Evolutionary conservation across 2,329 filamentous ascomycete genomes (phyloP).

Genomic region (Claviceps arundinis): DNA sequence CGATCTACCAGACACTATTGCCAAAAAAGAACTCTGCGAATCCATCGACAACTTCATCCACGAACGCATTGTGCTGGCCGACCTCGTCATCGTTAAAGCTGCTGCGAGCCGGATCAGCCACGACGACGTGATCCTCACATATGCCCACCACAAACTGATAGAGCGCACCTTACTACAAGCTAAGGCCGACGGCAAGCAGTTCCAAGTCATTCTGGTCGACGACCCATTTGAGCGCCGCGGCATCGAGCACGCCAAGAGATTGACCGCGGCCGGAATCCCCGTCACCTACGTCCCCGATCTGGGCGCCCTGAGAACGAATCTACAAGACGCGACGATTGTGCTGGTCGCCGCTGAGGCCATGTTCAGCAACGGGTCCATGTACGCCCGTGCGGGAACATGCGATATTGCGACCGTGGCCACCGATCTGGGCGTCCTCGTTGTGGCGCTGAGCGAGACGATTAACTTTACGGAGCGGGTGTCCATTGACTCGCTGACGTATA

Average conservation of each 20-base stretch:
- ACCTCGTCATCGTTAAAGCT: conserved; percentile 69
- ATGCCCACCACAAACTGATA: conserved; percentile 74
- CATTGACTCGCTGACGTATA: conserved; percentile 83
- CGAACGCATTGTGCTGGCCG: conserved; percentile 78
- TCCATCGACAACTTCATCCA: conserved; percentile 82
- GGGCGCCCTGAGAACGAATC: conserved; percentile 60
- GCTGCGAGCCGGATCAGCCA: conserved; percentile 64
- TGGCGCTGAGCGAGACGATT: conserved; percentile 85
- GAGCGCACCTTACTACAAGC: conserved; percentile 70
- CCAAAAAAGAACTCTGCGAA: conserved; percentile 64
- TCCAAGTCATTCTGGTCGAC: conserved; percentile 78
- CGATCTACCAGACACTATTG: conserved; percentile 65
- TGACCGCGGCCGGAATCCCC: conserved; percentile 54
- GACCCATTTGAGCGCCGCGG: conserved; percentile 42
- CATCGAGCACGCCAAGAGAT: conserved; percentile 50
- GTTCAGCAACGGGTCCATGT: conserved; percentile 87
- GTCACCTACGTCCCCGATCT: conserved; percentile 71
- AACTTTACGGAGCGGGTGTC: conserved; percentile 83
- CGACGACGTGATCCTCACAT: conserved; percentile 75
- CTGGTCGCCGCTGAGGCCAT: conserved; percentile 87
- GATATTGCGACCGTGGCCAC: conserved; percentile 75
- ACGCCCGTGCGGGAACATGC: conserved; percentile 76
- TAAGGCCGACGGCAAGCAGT: conserved; percentile 54
- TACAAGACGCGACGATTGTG: conserved; percentile 56
- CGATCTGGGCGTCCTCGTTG: conserved; percentile 62